Base-by-base conservation (phyloP, 805 yeast genomes). In the Wickerhamiella sorbophila region DNA sequence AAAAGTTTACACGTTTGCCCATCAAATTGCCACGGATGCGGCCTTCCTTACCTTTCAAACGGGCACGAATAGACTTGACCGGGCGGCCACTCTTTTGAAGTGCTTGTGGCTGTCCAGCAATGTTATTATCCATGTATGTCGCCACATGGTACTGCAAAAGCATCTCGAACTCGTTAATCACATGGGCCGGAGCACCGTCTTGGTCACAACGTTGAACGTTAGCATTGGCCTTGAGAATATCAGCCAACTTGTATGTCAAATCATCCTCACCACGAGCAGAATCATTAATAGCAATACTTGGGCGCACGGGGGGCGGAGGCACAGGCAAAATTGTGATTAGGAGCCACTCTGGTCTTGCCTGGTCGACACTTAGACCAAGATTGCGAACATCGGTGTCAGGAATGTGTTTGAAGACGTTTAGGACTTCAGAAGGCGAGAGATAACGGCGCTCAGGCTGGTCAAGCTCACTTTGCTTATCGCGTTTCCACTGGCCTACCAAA, bases 71-170 rank as follows among this genome's bases (percentile, higher is more conserved):
- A 36, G 96, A 85, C 62, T 91, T 91, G 52, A 91, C 93, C 2
- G 99, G 98, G 65, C 99, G 81, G 44, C 99, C 99, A 44, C 96
- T 84, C 64, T 91, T 91, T 60, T 91, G 99, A 48, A 91, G 72
- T 27, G 99, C 98, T 63, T 88, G 98, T 0, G 98, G 99, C 66
- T 91, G 98, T 48, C 99, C 98, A 12, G 98, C 98, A 63, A 91
- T 91, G 66, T 91, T 97, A 61, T 91, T 91, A 66, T 91, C 98
- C 99, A 91, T 91, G 60, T 91, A 91, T 0, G 99, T 91, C 5
- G 99, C 99, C 40, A 91, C 96, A 56, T 91, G 99, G 62, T 86
- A 91, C 61, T 91, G 99, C 46, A 91, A 69, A 52, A 91, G 74
- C 35, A 94, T 81, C 62, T 91, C 98, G 58, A 91, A 88, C 64